Base-by-base conservation (phyloP, 805 yeast species). In the Candida andamanensis region DNA sequence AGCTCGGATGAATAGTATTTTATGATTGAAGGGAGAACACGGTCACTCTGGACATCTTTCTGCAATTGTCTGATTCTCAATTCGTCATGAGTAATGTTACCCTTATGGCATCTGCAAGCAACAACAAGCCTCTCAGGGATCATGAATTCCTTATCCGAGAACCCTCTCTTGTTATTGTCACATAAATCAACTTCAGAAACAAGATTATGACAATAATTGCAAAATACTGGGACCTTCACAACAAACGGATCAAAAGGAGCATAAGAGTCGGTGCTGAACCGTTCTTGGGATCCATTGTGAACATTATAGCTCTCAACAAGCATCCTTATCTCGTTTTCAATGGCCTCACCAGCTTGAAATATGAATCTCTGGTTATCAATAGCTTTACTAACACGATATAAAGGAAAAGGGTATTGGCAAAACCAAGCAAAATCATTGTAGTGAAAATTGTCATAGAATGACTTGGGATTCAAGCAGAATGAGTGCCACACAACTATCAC, bases 401-500 rank as follows among this genome's bases (percentile, higher is more conserved):
- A 32, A 13, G 36, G 36, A 22, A 33, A 28, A 3, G 36, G 32
- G 8, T 15, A 3, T 11, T 7, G 16, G n/a, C 18, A 13, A 28
- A 46, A 43, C 8, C 30, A 24, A 4, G 26, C 19, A 12, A 46
- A 37, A 13, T 34, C 28, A 24, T 36, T 38, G 18, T 45, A 32
- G 2, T 30, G 32, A n/a, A 44, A 41, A 13, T 24, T 32, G 26
- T 41, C 49, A 31, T 37, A 45, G 26, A 22, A 40, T 14, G 45
- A 17, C 24, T 32, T 32, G 7, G 52, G 51, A 22, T 44, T 48
- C 24, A 47, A 33, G 21, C 44, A 29, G 32, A 47, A 46, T 11
- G 48, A 27, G 37, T 50, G 52, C 54, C 54, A 50, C 6, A 47
- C 50, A 36, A 50, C 33, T 5, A 48, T 14, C 11, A 50, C 36